Base-by-base conservation (phyloP, 2,329 filamentous ascomycete genomes). In the Fusarium redolens region DNA sequence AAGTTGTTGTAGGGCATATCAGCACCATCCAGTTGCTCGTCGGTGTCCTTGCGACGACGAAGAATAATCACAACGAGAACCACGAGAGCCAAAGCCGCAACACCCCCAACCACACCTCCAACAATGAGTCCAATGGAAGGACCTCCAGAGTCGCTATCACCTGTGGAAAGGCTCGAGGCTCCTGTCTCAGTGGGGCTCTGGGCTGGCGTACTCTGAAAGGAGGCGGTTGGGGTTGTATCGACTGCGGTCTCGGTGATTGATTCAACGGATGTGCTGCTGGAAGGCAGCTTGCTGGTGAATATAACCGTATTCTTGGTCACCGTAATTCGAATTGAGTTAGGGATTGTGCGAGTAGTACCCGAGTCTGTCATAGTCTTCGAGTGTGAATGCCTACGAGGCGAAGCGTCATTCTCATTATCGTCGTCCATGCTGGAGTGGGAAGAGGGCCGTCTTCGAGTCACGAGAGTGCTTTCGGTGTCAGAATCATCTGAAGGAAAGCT, bases 311-410 rank as follows among this genome's bases (percentile, higher is more conserved):
- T 80, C 44, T 63, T 79, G 14, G 80, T 83, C 20, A 82, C 63
- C 4, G 82, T 83, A 47, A 83, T 74, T 41, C 77, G 71, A 7
- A 77, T 75, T 38, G 77, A 75, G 60, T 82, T 83, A 11, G 81
- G 79, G 43, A 83, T 78, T 12, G 80, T 82, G 50, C 78, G 79
- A 25, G 81, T 83, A 56, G 77, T 77, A 25, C 81, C 81, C 15
- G 81, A 83, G 68, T 83, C 82, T 15, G 80, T 81, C 75, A 77
- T 79, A 45, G 67, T 75, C n/a, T 55, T 75, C 3, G 77, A 61
- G 30, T 41, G 25, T 41, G 40, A 55, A 18, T 57, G 55, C 31
- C 50, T 61, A 15, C 35, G 30, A 45, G 60, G 40, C 8, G 54
- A 62, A 37, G 59, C 41, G 20, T 48, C 37, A 22, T 48, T 54